These are phyloP conservation scores for Pseudocercospora crystallina DNA, from an alignment of 2,329 filamentous ascomycete genomes.

Conservation along the genomic window DNA sequence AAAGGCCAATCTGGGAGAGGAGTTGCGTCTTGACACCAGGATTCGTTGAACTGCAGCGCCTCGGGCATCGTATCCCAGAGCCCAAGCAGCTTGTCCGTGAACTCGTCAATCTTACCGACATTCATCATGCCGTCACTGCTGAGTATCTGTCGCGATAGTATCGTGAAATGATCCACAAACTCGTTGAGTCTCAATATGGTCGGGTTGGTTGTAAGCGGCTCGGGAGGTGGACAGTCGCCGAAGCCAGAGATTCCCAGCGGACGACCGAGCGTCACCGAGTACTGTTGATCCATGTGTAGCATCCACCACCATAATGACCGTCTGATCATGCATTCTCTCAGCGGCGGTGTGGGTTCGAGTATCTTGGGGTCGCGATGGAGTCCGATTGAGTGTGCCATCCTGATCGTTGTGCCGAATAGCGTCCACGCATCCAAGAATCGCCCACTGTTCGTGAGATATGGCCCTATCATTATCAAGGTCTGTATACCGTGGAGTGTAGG, in stretches of 20 bases:
- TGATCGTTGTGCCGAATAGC: conserved; percentile 50
- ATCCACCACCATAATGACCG: conserved; percentile 54
- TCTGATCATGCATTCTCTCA: conserved; percentile 44
- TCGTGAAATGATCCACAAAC: conserved; percentile 49
- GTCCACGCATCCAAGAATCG: conserved; percentile 53
- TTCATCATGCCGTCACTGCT: conserved; percentile 43
- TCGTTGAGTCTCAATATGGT: conserved; percentile 46
- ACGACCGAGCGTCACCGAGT: conserved; percentile 51
- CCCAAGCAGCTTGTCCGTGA: conserved; percentile 44
- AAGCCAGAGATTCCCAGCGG: conserved; percentile 51
- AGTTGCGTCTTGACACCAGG: conserved; percentile 42
- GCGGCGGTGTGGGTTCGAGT: conserved; percentile 43
- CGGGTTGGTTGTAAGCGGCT: conserved; percentile 46
- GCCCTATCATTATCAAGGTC: conserved; percentile 49
- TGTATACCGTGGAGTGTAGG: conserved; percentile 49
- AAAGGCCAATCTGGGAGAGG: conserved; percentile 49
- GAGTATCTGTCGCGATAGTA: conserved; percentile 50
- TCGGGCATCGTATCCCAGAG: conserved; percentile 50
- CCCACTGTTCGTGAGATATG: conserved; percentile 51
- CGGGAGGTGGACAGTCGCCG: conserved; percentile 50
- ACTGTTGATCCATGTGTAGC: conserved; percentile 53
- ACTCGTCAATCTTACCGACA: conserved; percentile 47
- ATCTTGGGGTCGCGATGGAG: conserved; percentile 51
- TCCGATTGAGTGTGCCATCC: conserved; percentile 51
- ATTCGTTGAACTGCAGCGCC: conserved; percentile 46